Evolutionary conservation across 2,329 filamentous ascomycete species (phyloP).

Genomic region (Rugonectria rugulosa): DNA sequence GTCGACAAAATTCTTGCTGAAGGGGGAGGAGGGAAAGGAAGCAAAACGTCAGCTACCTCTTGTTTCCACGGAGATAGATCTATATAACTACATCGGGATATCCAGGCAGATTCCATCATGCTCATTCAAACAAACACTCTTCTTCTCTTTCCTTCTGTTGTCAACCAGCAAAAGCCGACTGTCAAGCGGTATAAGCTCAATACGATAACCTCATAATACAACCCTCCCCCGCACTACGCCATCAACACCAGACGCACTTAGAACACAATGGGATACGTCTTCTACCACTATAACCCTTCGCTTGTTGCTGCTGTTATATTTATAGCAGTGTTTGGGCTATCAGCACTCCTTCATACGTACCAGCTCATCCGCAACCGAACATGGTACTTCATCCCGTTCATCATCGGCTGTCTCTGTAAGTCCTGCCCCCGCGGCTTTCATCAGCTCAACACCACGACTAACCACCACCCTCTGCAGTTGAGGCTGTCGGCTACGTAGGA

Average conservation of each 20-base stretch:
- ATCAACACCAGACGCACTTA: no score
- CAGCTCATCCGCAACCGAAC: constrained; percentile 51
- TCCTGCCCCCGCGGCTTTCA: not conserved
- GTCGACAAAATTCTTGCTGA: no score
- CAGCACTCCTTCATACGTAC: constrained; percentile 49
- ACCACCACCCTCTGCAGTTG: constrained; percentile 24
- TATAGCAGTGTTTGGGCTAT: constrained; percentile 47
- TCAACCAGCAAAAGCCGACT: no score
- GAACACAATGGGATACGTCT: constrained; percentile 33
- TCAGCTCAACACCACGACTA: no score
- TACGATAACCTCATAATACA: not conserved
- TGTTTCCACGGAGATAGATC: no score
- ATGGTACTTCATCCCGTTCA: constrained; percentile 62
- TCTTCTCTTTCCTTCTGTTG: no score
- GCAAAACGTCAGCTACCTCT: no score
- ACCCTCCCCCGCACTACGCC: not conserved
- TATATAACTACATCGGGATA: no score
- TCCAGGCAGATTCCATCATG: no score
- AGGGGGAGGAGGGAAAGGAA: no score
- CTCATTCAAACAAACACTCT: no score
- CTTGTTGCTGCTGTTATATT: constrained; percentile 53
- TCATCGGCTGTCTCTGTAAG: constrained; percentile 61
- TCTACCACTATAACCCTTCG: constrained; percentile 59
- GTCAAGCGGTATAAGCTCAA: no score
- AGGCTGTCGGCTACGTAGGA: constrained; percentile 53